phyloP scores from a whole-genome alignment of 78 protist genomes.

The Dictyostelium capitatum region DNA sequence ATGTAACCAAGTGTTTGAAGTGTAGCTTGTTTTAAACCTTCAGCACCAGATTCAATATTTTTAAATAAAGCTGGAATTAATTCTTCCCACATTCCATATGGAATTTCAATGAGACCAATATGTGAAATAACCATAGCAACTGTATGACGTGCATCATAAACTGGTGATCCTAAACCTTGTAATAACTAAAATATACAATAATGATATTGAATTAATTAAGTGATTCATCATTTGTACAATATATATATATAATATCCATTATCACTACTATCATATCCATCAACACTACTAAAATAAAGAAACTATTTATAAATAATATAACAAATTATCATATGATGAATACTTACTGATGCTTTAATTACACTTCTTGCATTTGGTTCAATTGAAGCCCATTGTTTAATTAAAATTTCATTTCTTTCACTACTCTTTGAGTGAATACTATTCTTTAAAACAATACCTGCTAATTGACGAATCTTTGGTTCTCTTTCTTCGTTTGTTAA shows the following conservation, averaged over 20 bases:
- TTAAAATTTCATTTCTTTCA: constrained; percentile 1
- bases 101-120: constrained; percentile 92
- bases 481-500: constrained; percentile 18
- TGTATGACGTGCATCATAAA: constrained; percentile 62
- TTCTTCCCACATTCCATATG: constrained; percentile 89
- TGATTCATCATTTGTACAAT: neutral
- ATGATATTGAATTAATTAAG: neutral
- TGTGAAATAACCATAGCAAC: constrained; percentile 74
- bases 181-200: constrained; percentile 13
- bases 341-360: constrained; percentile 35
- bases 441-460: constrained; percentile 67
- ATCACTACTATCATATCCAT: too few species aligned
- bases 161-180: constrained; percentile 32
- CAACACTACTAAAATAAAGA: too few species aligned
- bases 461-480: constrained; percentile 43
- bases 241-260: too few species aligned
- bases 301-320: too few species aligned
- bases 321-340: too few species aligned
- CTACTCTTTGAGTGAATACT: constrained; percentile 21
- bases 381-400: constrained; percentile 38
- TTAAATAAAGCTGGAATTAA: constrained; percentile 81
- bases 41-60: neutral
- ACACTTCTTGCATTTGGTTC: constrained; percentile 1
- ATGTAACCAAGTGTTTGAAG: constrained; percentile 93
- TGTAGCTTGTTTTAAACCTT: constrained; percentile 75